Evolutionary conservation across 2,329 filamentous ascomycete genomes (phyloP), one percentile per base, ranked within the genome.

Genomic region (Colletotrichum tofieldiae): DNA sequence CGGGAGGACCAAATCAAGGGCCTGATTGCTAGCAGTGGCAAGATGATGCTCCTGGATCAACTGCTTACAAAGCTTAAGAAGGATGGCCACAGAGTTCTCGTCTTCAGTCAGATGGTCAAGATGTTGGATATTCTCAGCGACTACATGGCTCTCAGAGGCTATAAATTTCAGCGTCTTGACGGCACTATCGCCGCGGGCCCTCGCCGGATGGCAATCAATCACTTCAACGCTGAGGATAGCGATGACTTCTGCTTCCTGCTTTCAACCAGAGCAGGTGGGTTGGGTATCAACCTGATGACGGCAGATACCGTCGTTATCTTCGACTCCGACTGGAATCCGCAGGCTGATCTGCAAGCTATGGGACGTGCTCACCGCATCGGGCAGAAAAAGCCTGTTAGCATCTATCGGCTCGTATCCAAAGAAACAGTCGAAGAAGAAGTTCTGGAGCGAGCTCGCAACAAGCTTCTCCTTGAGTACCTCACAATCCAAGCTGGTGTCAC

Each of bases 61-160:
- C 91, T 99, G n/a, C 88, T 99, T 14, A 93, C 93, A 7, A 99
- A 99, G 83, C 85, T 99, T 75, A 98, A 93, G 81, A 94, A 93
- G 76, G 96, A 99, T 78, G 94, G 94, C 59, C 96, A 99, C 82
- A 94, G 96, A 66, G 97, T 99, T 16, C 85, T 99, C 74, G 98
- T 99, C 75, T 99, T 99, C 86, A 98, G 96, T 81, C 96, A 99
- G 81, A 99, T 99, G 96, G 97, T 99, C 45, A 97, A 94, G 80
- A 98, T 99, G 93, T 89, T 99, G 29, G 95, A 99, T 78, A 96
- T 99, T 65, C 88, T 99, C 1, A 94, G 94, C 56, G 96, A 99
- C 78, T 99, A 99, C 80, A 90, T 98, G 75, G 93, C 94, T 63
- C 89, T 96, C 65, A 93, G 96, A 74, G 95, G 95, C n/a, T 97